Percentiles rank a stretch among this genome's conserved stretches.
Conservation (phyloP, 352 stramenopile genomes). For the Phytophthora sojae region DNA sequence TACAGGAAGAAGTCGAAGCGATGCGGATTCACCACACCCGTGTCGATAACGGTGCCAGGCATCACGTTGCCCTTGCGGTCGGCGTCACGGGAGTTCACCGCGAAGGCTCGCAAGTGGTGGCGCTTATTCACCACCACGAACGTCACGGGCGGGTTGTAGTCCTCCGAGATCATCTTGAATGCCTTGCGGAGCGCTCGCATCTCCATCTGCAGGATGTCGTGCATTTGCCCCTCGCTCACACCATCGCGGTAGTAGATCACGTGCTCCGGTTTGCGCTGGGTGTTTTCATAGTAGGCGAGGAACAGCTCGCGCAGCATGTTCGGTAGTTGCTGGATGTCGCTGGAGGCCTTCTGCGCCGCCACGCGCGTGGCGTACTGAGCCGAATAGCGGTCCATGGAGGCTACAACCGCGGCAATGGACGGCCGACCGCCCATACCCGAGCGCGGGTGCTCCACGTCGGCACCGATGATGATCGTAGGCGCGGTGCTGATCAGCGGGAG, state of each 20-base stretch:
- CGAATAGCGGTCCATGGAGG: slow-evolving; percentile 71
- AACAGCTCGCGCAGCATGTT: slow-evolving; percentile 77
- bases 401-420: slow-evolving; percentile 81
- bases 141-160: slow-evolving; percentile 78
- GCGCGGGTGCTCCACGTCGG: slow-evolving; percentile 76
- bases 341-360: slow-evolving; percentile 48
- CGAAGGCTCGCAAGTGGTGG: slow-evolving; percentile 84
- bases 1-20: slow-evolving; percentile 90
- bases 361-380: slow-evolving; percentile 66
- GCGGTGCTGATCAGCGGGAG: slow-evolving; percentile 51
- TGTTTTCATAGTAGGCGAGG: slow-evolving; percentile 74
- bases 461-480: slow-evolving; percentile 81
- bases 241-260: slow-evolving; percentile 90
- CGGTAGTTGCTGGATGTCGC: slow-evolving; percentile 64
- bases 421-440: slow-evolving; percentile 55
- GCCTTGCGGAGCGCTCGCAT: slow-evolving; percentile 84
- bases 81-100: slow-evolving; percentile 37
- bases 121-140: slow-evolving; percentile 91
- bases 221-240: slow-evolving; percentile 84
- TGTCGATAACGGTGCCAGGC: slow-evolving; percentile 82
- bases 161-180: slow-evolving; percentile 61
- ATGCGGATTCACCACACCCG: slow-evolving; percentile 77
- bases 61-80: slow-evolving; percentile 77
- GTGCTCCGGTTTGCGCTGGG: slow-evolving; percentile 70
- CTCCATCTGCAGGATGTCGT: slow-evolving; percentile 73